A percentile compares a stretch with the other conserved stretches of the same genome.
Conservation (phyloP, 139 green algal genomes). For the Ulvella scutata region DNA sequence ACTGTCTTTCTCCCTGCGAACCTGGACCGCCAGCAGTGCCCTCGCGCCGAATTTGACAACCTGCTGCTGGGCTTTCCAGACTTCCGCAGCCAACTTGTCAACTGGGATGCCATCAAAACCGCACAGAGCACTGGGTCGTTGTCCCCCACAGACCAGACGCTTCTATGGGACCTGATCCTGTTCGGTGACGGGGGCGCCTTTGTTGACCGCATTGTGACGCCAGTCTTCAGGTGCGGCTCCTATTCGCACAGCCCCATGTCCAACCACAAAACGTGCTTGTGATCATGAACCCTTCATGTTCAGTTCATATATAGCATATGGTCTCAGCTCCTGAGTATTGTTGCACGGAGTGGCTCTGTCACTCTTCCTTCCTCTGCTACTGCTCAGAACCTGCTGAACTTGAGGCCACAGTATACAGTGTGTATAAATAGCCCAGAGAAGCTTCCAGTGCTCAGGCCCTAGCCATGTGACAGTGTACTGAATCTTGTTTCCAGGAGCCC, state of each 20-base stretch:
- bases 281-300: background rate
- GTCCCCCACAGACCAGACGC: background rate
- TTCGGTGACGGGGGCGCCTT: slow-evolving; percentile 37
- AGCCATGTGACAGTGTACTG: background rate
- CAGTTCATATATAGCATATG: background rate
- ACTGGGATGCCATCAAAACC: background rate
- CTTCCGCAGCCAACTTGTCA: background rate
- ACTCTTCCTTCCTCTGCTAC: background rate
- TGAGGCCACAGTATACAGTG: too few species aligned
- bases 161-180: slow-evolving; percentile 32
- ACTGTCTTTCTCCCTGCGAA: background rate
- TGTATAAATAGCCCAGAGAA: too few species aligned
- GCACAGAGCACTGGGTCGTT: background rate
- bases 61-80: background rate
- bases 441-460: background rate
- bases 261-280: background rate
- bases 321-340: background rate
- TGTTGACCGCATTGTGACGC: slow-evolving; percentile 19
- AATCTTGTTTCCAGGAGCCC: background rate
- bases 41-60: background rate
- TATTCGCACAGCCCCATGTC: slow-evolving; percentile 5
- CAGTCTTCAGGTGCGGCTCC: too few species aligned
- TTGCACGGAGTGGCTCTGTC: background rate
- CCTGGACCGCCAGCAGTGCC: background rate
- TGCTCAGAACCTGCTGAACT: background rate